Evolutionary conservation across 805 yeast species (phyloP).

Genomic region (Hanseniaspora meyeri): DNA sequence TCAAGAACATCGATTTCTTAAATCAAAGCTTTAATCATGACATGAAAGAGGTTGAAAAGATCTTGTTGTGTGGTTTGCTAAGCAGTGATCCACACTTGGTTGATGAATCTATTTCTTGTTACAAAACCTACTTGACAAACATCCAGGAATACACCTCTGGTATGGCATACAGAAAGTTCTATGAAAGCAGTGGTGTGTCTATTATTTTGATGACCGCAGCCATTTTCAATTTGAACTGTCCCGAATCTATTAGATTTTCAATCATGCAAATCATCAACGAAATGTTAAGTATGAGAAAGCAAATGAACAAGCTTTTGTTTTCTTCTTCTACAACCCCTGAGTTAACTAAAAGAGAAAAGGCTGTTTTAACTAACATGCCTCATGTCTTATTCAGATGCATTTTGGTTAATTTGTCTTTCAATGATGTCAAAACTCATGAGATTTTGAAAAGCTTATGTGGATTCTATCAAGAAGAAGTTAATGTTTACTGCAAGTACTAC

Average conservation of each 20-base stretch:
- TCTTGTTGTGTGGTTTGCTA: conserved; percentile 26
- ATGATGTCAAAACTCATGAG: conserved; percentile 38
- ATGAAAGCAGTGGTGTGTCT: conserved; percentile 27
- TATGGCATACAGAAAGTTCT: conserved; percentile 24
- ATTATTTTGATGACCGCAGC: conserved; percentile 30
- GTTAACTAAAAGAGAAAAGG: conserved; percentile 21
- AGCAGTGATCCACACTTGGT: conserved; percentile 19
- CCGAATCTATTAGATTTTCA: conserved; percentile 27
- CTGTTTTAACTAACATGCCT: conserved; percentile 27
- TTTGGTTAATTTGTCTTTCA: conserved; percentile 40
- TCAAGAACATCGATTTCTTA: not conserved
- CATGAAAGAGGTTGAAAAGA: conserved; percentile 3
- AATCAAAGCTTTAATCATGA: not conserved
- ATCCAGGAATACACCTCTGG: conserved; percentile 24
- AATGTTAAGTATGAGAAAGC: conserved; percentile 28
- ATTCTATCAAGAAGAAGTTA: conserved; percentile 21
- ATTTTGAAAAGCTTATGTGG: conserved; percentile 34
- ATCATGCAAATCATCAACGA: conserved; percentile 25
- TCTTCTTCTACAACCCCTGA: conserved; percentile 20
- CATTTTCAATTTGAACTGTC: conserved; percentile 24
- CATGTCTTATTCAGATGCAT: conserved; percentile 40
- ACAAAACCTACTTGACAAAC: conserved; percentile 26
- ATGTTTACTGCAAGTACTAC: conserved; percentile 22
- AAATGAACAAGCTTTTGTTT: conserved; percentile 23
- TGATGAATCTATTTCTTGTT: conserved; percentile 28